Conservation (phyloP, 257 asterid species). For the Galeopsis tetrahit region DNA sequence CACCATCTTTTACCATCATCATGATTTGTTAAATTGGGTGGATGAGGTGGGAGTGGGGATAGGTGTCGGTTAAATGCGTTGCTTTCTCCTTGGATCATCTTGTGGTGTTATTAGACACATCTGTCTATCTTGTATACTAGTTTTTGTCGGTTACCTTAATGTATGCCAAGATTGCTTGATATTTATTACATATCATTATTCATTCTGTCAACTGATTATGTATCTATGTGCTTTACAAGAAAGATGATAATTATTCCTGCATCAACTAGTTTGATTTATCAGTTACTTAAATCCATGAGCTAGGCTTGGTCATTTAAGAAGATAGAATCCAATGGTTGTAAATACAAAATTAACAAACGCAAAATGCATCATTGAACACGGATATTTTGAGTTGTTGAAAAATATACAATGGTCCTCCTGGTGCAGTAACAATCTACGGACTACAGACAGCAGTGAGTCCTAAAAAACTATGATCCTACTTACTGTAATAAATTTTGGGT, state of each 20-base stretch:
- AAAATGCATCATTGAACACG: background rate
- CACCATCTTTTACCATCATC: too few species aligned
- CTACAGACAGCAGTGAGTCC: background rate
- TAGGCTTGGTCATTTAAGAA: too few species aligned
- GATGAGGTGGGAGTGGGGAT: too few species aligned
- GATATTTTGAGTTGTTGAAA: background rate
- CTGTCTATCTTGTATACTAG: conserved; percentile 50
- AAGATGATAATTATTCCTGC: too few species aligned
- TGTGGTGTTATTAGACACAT: conserved; percentile 17
- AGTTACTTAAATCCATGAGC: too few species aligned
- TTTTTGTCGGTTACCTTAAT: too few species aligned
- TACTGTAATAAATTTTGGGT: background rate
- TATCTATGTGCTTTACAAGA: too few species aligned
- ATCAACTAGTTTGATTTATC: too few species aligned
- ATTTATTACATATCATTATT: conserved; percentile 15
- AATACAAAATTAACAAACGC: background rate
- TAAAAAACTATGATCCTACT: background rate
- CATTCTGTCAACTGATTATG: background rate
- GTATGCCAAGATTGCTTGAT: background rate
- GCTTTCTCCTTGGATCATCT: conserved; percentile 13
- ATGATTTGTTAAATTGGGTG: too few species aligned
- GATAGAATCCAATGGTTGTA: too few species aligned
- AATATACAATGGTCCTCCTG: conserved; percentile 31
- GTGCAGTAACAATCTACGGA: conserved; percentile 3
- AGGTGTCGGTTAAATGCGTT: conserved; percentile 49